Percentiles rank a stretch among this genome's conserved stretches.
Evolutionary conservation across 495 filamentous ascomycete species (phyloP).

Genomic region (Aspergillus affinis): DNA sequence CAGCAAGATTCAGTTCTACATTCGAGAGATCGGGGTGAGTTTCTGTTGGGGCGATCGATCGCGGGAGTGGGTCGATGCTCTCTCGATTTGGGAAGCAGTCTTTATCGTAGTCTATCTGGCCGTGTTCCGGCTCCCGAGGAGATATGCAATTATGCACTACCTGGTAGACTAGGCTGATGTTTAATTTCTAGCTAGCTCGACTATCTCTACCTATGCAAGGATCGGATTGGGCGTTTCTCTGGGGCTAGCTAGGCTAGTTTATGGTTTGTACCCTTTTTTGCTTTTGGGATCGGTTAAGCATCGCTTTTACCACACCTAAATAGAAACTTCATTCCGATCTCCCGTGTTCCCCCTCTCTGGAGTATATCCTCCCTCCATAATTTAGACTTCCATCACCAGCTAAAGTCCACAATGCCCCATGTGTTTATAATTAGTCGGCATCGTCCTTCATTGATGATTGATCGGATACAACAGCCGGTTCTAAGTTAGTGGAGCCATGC

Average conservation of each 20-base stretch:
- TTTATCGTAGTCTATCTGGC: neutral
- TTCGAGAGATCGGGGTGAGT: neutral
- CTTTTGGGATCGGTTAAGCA: too few species aligned
- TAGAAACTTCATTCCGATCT: too few species aligned
- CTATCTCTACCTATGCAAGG: neutral
- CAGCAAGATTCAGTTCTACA: neutral
- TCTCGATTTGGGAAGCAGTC: neutral
- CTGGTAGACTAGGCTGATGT: neutral
- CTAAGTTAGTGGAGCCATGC: neutral
- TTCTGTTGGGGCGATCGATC: neutral
- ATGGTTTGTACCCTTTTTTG: too few species aligned
- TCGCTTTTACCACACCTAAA: too few species aligned
- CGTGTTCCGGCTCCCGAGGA: neutral
- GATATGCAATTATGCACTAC: neutral
- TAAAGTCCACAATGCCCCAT: neutral
- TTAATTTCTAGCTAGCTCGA: neutral
- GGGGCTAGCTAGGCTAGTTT: too few species aligned
- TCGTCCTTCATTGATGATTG: neutral
- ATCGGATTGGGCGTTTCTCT: neutral
- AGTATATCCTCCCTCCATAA: neutral
- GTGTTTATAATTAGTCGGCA: neutral
- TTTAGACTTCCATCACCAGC: neutral
- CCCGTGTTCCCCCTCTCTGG: too few species aligned
- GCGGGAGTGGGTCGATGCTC: neutral
- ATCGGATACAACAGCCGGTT: neutral